Base-by-base conservation (phyloP, 495 filamentous ascomycete genomes). In the Penicillium alfredii region DNA sequence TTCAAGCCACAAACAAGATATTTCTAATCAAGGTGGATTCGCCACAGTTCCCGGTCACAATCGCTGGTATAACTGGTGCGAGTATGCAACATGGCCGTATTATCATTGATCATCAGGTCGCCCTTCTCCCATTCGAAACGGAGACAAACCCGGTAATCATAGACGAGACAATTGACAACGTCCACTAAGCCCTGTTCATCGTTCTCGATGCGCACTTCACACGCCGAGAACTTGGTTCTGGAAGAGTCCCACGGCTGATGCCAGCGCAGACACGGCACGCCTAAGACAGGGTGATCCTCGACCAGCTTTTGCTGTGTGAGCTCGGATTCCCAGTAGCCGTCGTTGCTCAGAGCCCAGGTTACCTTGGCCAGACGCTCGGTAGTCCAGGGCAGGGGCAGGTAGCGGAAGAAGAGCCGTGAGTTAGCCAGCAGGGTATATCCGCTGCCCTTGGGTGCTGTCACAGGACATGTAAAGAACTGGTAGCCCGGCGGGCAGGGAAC, bases 71-170 rank as follows among this genome's bases (percentile, higher is more conserved):
- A 76, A 8, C 64, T 63, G 15, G 64, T 73, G 12, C 72, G 44
- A 4, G 72, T 74, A 44, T 78, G 72, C 49, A 77, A 47, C 50
- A 73, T 68, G 5, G 64, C 43, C 3, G 64, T 46, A 32, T 78
- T 77, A 45, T 78, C 76, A 36, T 44, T 71, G 8, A 80, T 49
- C 10, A 80, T 41, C 20, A 76, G n/a, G 52, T 80, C 75, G 0
- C 73, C 75, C 43, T 68, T 60, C 31, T 73, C 56, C 74, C 72
- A 78, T 8, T 45, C 30, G 45, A 58, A 65, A 38, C 65, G 44
- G 45, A 68, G 38, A 56, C 61, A 66, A 0, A 78, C 66, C 1
- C 74, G 59, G 10, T 66, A 58, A 44, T 78, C 74, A 38, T 76
- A 69, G 9, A 68, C 44, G 13, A 74, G 29, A 7, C 33, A 31